A percentile compares a stretch with the other conserved stretches of the same genome.
phyloP scores from a whole-genome alignment of 2,329 filamentous ascomycete genomes.

The Didymella segeticola region DNA sequence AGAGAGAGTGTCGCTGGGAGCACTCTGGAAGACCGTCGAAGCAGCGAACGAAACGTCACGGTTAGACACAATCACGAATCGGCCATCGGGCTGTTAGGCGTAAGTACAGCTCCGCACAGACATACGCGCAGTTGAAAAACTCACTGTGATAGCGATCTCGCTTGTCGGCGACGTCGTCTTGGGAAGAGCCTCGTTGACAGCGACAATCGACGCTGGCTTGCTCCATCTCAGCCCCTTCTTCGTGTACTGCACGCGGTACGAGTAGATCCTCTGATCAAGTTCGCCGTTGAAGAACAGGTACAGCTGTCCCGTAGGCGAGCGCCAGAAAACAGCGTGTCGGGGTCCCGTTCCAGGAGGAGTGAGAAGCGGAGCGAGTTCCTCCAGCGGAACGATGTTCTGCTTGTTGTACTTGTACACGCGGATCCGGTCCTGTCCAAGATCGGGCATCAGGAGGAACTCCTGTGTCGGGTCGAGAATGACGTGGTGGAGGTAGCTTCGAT shows the following conservation, averaged over 20 bases:
- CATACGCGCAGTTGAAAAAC: background rate
- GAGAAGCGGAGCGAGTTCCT: conserved; percentile 54
- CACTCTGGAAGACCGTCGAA: conserved; percentile 35
- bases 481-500: conserved; percentile 54
- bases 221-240: conserved; percentile 9
- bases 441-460: conserved; percentile 65
- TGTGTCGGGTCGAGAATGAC: conserved; percentile 69
- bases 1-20: conserved; percentile 64
- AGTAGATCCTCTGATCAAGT: conserved; percentile 15
- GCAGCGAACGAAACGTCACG: conserved; percentile 65
- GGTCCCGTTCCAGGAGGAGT: conserved; percentile 64
- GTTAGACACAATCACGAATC: conserved; percentile 70
- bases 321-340: conserved; percentile 65
- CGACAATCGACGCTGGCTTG: background rate
- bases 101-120: background rate
- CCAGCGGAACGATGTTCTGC: conserved; percentile 48
- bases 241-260: conserved; percentile 13
- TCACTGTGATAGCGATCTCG: conserved; percentile 18
- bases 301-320: conserved; percentile 10
- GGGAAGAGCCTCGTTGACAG: conserved; percentile 11
- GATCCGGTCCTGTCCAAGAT: conserved; percentile 68
- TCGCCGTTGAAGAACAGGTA: conserved; percentile 22
- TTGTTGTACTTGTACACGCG: conserved; percentile 62
- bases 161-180: conserved; percentile 17
- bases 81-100: conserved; percentile 45